These are phyloP conservation scores for Lepraria neglecta DNA, from an alignment of 495 filamentous ascomycete genomes.

Conservation along the genomic window DNA sequence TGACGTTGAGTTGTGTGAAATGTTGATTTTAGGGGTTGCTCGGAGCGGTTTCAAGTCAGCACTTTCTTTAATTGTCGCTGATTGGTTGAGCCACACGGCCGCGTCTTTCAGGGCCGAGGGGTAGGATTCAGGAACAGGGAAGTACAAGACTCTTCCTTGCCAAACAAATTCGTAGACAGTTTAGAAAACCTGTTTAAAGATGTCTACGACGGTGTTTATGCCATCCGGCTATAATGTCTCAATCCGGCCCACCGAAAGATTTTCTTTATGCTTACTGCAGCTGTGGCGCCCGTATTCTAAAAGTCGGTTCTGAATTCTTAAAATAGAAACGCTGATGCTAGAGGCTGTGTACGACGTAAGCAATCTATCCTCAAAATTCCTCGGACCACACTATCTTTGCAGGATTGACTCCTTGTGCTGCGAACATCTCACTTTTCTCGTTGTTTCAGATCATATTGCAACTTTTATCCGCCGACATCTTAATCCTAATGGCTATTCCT, in stretches of 20 bases:
- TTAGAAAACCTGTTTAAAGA: not conserved
- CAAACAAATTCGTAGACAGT: not conserved
- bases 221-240: not conserved
- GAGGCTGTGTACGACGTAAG: constrained; percentile 1
- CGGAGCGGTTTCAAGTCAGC: not conserved
- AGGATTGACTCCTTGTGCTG: not conserved
- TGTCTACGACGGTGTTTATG: not conserved
- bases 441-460: too few species aligned
- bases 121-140: constrained; percentile 5
- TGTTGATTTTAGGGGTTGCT: not conserved
- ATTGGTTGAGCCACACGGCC: not conserved
- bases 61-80: constrained; percentile 1
- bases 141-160: too few species aligned
- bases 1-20: not conserved
- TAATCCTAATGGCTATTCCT: not conserved
- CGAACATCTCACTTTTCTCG: not conserved
- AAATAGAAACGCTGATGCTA: constrained; percentile 12
- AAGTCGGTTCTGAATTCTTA: not conserved
- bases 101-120: not conserved
- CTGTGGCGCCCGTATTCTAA: constrained; percentile 4
- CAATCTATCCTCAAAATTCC: too few species aligned
- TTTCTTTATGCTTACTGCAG: constrained; percentile 7
- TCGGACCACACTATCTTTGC: too few species aligned
- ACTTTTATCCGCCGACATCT: not conserved
- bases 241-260: not conserved